phyloP scores from a whole-genome alignment of 306 rosid species.

The Ceratonia siliqua region DNA sequence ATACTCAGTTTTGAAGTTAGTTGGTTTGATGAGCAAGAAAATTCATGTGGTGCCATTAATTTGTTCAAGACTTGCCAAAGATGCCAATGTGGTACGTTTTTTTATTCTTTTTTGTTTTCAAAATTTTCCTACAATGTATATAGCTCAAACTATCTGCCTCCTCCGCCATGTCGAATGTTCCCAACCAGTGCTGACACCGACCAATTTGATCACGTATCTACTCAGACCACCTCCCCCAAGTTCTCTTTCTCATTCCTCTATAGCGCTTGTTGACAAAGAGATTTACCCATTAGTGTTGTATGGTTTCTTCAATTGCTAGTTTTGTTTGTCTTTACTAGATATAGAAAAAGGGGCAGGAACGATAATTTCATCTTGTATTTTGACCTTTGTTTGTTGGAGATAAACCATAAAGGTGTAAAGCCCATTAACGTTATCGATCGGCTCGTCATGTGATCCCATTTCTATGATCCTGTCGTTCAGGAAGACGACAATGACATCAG shows the following conservation, averaged over 20 bases:
- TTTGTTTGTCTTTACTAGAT: constrained; percentile 42
- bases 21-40: constrained; percentile 86
- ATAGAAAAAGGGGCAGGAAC: constrained; percentile 30
- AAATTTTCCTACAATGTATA: background rate
- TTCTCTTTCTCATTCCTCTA: no score
- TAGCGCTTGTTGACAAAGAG: no score
- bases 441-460: constrained; percentile 63
- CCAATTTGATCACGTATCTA: no score
- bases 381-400: constrained; percentile 60
- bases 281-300: no score
- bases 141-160: no score
- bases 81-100: constrained; percentile 85
- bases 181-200: no score
- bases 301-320: constrained; percentile 49
- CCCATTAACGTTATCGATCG: constrained; percentile 47
- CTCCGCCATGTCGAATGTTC: no score
- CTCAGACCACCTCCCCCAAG: no score
- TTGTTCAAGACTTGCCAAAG: constrained; percentile 84
- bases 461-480: constrained; percentile 69
- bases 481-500: constrained; percentile 67
- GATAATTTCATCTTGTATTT: constrained; percentile 34
- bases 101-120: background rate
- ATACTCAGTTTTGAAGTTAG: constrained; percentile 87
- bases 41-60: constrained; percentile 78
- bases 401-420: constrained; percentile 62